Evolutionary conservation across 192 early-diverging fungal species (phyloP).

Genomic region (Pilaira anomala): DNA sequence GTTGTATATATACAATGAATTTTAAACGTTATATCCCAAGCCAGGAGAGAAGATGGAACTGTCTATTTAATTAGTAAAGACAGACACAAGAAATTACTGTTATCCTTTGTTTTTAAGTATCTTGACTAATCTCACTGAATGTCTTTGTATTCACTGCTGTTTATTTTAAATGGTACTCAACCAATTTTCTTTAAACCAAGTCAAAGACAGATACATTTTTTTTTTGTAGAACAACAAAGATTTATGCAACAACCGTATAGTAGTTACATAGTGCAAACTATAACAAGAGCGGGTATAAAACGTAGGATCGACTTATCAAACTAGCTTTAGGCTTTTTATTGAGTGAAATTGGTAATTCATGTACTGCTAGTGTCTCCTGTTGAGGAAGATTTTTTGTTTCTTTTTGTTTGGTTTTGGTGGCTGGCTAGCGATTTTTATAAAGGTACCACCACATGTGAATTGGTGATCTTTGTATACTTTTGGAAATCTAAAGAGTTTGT

Average conservation of each 20-base stretch:
- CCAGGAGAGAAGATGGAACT: constrained; percentile 47
- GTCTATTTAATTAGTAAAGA: constrained; percentile 54
- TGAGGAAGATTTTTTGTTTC: too few species aligned
- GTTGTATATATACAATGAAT: too few species aligned
- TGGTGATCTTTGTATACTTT: constrained; percentile 61
- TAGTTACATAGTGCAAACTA: too few species aligned
- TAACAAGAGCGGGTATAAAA: too few species aligned
- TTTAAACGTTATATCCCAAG: too few species aligned
- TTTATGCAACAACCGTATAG: constrained; percentile 22
- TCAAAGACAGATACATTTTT: constrained; percentile 56
- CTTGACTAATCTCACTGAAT: constrained; percentile 33
- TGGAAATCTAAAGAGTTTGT: constrained; percentile 46
- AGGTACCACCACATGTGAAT: constrained; percentile 59
- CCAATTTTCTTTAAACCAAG: constrained; percentile 53
- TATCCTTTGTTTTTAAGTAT: constrained; percentile 50
- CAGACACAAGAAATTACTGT: constrained; percentile 53
- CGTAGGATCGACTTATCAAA: too few species aligned
- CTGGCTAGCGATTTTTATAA: constrained; percentile 57
- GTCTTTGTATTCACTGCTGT: constrained; percentile 47
- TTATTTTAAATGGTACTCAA: constrained; percentile 56
- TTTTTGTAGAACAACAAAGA: constrained; percentile 58
- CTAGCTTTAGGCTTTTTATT: too few species aligned
- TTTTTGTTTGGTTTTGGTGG: too few species aligned
- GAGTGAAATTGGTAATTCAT: too few species aligned
- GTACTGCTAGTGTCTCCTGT: too few species aligned